Evolutionary conservation across 345 rosid genomes (phyloP), one percentile per base, ranked within the genome.

Genomic region (Ricinus communis): DNA sequence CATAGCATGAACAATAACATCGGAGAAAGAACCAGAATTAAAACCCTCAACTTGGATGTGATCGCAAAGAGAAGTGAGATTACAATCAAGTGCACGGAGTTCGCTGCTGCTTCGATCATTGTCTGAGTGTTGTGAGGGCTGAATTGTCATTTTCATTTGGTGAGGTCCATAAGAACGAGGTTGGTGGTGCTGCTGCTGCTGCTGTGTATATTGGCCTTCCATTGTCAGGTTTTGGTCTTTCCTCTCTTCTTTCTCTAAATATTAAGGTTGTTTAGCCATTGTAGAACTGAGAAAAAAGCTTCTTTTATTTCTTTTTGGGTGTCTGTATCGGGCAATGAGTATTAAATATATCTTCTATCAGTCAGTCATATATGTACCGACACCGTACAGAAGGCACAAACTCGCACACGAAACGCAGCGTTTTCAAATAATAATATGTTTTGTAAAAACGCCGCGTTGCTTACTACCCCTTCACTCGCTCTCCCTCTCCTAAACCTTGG

Each of bases 31-130:
- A 27, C 98, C 95, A 36, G 91, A 80, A 55, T 83, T 84, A 79
- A 94, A 94, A 43, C 97, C 97, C 62, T 94, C 97, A 61, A 83
- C 74, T 58, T 90, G 96, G 80, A 94, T 87, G 80, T 94, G 97
- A 61, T 94, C 96, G 73, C 98, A 91, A 63, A 94, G 97, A 22
- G 96, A 89, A 69, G 88, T 79, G 61, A 94, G 90, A 70, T 94
- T 94, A 73, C 93, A 94, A 76, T 91, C 95, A 12, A 84, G 81
- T 53, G 97, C 84, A 16, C 91, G 91, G 61, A 90, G 85, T 74
- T 93, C 97, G 69, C 78, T 72, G 71, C 80, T 83, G 81, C 81
- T 87, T 78, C 86, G 84, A 75, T 87, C 97, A 69, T 71, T 88
- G 77, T 91, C 94, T 36, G 87, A 65, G 71, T 74, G 87, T 79